phyloP scores from a whole-genome alignment of 2,329 filamentous ascomycete genomes.

The Clonostachys rosea region DNA sequence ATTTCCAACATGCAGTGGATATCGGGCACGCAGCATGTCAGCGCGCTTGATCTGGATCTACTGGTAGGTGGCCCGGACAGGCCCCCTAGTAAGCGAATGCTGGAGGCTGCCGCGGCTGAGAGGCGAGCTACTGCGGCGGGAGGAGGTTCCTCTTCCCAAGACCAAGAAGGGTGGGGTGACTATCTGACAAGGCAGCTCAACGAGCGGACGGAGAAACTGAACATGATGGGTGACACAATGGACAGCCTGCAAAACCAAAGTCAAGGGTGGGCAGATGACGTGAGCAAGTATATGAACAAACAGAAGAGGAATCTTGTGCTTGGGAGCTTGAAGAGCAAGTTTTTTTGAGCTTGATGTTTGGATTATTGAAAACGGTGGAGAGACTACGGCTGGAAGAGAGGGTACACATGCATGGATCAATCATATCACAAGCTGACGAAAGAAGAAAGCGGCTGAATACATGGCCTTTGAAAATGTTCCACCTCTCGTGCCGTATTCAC shows the following conservation, averaged over 20 bases:
- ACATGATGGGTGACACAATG: constrained; percentile 79
- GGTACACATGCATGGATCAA: no score
- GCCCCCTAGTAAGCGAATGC: constrained; percentile 83
- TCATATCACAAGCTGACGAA: no score
- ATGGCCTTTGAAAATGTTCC: no score
- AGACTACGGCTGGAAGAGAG: no score
- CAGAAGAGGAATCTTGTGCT: constrained; percentile 85
- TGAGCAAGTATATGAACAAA: constrained; percentile 77
- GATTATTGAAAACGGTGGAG: no score
- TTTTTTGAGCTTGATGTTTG: constrained; percentile 22
- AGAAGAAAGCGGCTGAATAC: no score
- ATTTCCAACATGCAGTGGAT: constrained; percentile 98
- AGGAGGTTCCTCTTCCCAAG: constrained; percentile 12
- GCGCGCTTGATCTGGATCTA: constrained; percentile 80
- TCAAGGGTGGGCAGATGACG: constrained; percentile 80
- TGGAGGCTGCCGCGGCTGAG: constrained; percentile 73
- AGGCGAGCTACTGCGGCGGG: constrained; percentile 50
- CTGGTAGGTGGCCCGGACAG: constrained; percentile 86
- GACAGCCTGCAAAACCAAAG: constrained; percentile 77
- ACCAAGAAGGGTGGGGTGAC: constrained; percentile 64
- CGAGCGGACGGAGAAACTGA: constrained; percentile 84
- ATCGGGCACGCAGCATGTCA: constrained; percentile 87
- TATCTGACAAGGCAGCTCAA: constrained; percentile 86
- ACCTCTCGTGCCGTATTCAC: no score
- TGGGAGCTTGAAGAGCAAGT: constrained; percentile 62